Percentiles rank a stretch among this genome's conserved stretches.
These are phyloP conservation scores for Populus hybrid DNA, from an alignment of 441 rosid species.

Conservation along the genomic window DNA sequence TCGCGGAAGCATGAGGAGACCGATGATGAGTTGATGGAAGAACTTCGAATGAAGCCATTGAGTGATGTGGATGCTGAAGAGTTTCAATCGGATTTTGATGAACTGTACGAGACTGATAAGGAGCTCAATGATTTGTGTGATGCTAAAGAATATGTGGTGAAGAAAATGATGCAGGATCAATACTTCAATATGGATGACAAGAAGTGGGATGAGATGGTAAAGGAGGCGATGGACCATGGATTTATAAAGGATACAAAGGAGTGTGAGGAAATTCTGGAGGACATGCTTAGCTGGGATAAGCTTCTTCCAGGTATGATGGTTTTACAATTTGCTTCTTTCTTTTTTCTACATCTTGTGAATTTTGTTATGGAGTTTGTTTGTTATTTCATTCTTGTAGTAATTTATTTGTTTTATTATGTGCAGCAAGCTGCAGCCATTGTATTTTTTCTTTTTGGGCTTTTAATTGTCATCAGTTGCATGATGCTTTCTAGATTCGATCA, in stretches of 20 bases:
- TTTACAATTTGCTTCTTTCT: neutral
- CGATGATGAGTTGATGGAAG: slow-evolving; percentile 59
- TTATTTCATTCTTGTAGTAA: neutral
- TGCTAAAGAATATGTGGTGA: slow-evolving; percentile 39
- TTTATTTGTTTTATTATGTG: no score
- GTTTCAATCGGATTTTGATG: slow-evolving; percentile 69
- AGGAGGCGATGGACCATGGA: slow-evolving; percentile 61
- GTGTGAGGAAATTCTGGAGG: slow-evolving; percentile 78
- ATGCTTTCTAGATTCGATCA: neutral
- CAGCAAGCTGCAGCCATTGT: neutral
- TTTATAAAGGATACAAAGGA: slow-evolving; percentile 56
- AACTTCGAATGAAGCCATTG: slow-evolving; percentile 34
- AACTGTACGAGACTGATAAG: slow-evolving; percentile 52
- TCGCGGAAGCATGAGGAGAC: slow-evolving; percentile 58
- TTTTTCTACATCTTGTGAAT: neutral
- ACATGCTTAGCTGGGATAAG: slow-evolving; percentile 83
- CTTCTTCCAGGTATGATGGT: slow-evolving; percentile 73
- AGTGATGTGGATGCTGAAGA: slow-evolving; percentile 52
- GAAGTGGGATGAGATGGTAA: slow-evolving; percentile 82
- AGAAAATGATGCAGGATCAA: slow-evolving; percentile 55
- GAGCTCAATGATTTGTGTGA: slow-evolving; percentile 67
- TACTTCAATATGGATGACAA: slow-evolving; percentile 66
- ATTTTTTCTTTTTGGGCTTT: neutral
- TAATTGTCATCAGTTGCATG: neutral
- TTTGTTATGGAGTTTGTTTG: neutral